These are phyloP conservation scores for Aschersonia sp. DNA, from an alignment of 2,329 filamentous ascomycete genomes.

Conservation along the genomic window DNA sequence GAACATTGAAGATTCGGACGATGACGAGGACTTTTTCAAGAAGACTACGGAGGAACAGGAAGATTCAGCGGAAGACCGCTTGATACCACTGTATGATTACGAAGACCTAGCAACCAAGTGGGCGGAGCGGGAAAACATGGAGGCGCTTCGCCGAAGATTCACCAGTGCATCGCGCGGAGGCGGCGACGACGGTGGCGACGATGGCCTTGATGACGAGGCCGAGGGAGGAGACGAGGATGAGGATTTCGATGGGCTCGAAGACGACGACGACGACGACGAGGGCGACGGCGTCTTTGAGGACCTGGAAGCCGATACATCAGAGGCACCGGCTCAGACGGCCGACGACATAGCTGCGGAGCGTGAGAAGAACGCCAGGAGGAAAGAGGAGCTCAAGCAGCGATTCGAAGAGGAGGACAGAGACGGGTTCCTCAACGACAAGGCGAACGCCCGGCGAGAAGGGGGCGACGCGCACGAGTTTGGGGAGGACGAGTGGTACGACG, in stretches of 20 bases:
- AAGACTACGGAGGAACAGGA: conserved; percentile 49
- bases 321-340: conserved; percentile 25
- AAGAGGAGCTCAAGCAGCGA: conserved; percentile 84
- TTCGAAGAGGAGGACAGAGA: conserved; percentile 99
- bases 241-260: conserved; percentile 35
- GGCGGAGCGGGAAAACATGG: conserved; percentile 65
- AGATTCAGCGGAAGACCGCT: conserved; percentile 65
- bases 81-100: conserved; percentile 68
- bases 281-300: conserved; percentile 78
- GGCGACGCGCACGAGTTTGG: conserved; percentile 68
- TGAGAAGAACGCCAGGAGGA: conserved; percentile 76
- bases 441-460: conserved; percentile 55
- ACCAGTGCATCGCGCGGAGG: conserved; percentile 45
- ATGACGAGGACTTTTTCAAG: conserved; percentile 51
- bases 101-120: conserved; percentile 72
- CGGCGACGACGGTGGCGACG: conserved; percentile 13
- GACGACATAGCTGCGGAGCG: conserved; percentile 72
- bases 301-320: conserved; percentile 41
- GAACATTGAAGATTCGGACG: conserved; percentile 33
- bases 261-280: conserved; percentile 46
- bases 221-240: conserved; percentile 42
- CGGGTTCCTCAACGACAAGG: conserved; percentile 83
- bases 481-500: conserved; percentile 97
- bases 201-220: conserved; percentile 27
- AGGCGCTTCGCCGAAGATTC: conserved; percentile 61